Conservation (phyloP, 108 stramenopile species). For the Schizochytrium sp. region DNA sequence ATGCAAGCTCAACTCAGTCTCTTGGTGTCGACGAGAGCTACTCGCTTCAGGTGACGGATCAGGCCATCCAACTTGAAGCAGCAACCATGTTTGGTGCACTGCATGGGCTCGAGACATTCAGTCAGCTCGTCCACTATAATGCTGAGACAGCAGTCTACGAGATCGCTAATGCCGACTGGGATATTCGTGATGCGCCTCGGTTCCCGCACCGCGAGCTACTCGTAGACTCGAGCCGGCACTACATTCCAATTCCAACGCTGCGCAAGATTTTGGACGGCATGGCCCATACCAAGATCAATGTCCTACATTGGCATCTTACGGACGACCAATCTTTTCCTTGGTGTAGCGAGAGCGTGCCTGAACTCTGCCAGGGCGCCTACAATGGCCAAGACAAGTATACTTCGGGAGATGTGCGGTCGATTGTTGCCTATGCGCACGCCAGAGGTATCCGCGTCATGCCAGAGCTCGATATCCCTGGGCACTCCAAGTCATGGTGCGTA, state of each 20-base stretch:
- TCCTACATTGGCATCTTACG: constrained; percentile 65
- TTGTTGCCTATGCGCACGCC: constrained; percentile 13
- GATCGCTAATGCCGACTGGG: constrained; percentile 29
- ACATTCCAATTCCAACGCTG: constrained; percentile 48
- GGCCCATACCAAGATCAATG: constrained; percentile 63
- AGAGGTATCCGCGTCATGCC: constrained; percentile 21
- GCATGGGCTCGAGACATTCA: constrained; percentile 53
- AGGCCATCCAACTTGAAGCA: background rate
- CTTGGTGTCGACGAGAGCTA: constrained; percentile 70
- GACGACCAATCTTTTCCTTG: constrained; percentile 58
- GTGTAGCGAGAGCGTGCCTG: background rate
- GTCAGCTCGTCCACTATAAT: constrained; percentile 48
- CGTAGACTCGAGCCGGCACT: constrained; percentile 70
- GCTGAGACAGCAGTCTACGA: background rate
- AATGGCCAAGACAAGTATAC: background rate
- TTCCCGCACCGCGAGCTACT: constrained; percentile 64
- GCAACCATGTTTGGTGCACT: constrained; percentile 51
- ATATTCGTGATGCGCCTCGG: constrained; percentile 48
- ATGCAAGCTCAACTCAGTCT: background rate
- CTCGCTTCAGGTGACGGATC: constrained; percentile 42
- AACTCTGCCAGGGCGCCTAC: constrained; percentile 15
- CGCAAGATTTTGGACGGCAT: constrained; percentile 56
- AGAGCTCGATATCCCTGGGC: constrained; percentile 29
- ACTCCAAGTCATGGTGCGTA: background rate
- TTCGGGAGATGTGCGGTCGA: background rate